A percentile compares a stretch with the other conserved stretches of the same genome.
These are phyloP conservation scores for Xylariaceae sp. DNA, from an alignment of 2,329 filamentous ascomycete genomes.

Conservation along the genomic window DNA sequence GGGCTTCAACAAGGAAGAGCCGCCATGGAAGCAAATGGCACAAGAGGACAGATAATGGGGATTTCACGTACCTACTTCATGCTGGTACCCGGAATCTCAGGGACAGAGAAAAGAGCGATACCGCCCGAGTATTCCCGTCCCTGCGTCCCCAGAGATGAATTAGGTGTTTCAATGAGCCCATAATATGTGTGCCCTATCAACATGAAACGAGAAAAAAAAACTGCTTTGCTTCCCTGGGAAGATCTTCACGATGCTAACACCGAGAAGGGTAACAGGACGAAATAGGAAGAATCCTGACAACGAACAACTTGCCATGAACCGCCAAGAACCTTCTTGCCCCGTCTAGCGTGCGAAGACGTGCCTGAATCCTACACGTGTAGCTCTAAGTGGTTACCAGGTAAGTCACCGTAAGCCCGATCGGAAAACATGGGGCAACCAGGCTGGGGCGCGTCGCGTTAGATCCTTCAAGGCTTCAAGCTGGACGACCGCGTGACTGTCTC, in stretches of 20 bases:
- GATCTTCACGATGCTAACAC: not conserved
- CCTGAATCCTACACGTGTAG: not conserved
- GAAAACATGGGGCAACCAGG: not conserved
- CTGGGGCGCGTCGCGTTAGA: constrained; percentile 3
- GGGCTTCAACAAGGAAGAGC: not conserved
- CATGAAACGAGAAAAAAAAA: not conserved
- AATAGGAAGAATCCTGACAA: not conserved
- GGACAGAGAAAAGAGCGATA: not conserved
- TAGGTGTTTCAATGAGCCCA: not conserved
- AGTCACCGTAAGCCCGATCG: not conserved
- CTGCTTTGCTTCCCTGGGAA: not conserved
- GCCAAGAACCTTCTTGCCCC: no score
- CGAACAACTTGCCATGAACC: not conserved
- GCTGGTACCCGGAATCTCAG: not conserved
- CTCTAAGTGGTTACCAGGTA: no score
- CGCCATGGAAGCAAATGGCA: not conserved
- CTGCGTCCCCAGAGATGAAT: not conserved
- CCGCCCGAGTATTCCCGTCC: not conserved
- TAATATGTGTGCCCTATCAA: not conserved
- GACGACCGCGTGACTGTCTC: no score
- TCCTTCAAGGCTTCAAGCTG: constrained; percentile 7
- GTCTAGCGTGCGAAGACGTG: no score
- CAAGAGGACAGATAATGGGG: not conserved
- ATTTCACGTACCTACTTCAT: not conserved
- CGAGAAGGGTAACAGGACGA: not conserved